Percentiles rank a stretch among this genome's conserved stretches.
Evolutionary conservation across 495 filamentous ascomycete species (phyloP).

Genomic region (Hypoxylon fragiforme): DNA sequence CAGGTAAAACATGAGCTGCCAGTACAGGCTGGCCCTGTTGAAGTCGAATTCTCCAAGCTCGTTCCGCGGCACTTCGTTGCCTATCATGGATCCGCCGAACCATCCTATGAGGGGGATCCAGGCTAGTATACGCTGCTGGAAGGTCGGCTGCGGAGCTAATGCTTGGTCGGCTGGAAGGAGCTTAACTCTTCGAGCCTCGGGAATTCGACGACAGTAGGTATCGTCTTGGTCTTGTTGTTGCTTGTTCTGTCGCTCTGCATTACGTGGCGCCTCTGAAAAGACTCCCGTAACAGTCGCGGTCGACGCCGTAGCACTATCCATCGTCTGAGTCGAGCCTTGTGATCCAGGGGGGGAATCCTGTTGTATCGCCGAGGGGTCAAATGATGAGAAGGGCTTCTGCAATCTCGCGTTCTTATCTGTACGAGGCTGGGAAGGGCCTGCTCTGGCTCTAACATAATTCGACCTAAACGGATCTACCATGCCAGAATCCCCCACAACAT

Average conservation of each 20-base stretch:
- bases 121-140: slow-evolving; percentile 61
- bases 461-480: slow-evolving; percentile 27
- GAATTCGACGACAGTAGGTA: slow-evolving; percentile 47
- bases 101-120: slow-evolving; percentile 67
- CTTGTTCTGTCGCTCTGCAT: slow-evolving; percentile 19
- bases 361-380: not conserved
- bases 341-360: slow-evolving; percentile 43
- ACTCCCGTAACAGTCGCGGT: slow-evolving; percentile 64
- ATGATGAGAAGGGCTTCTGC: not conserved
- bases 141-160: slow-evolving; percentile 64
- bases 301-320: slow-evolving; percentile 56
- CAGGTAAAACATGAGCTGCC: slow-evolving; percentile 62
- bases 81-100: slow-evolving; percentile 80
- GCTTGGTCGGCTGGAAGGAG: slow-evolving; percentile 63
- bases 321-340: slow-evolving; percentile 50
- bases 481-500: slow-evolving; percentile 43
- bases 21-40: slow-evolving; percentile 74
- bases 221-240: slow-evolving; percentile 15
- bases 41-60: slow-evolving; percentile 84
- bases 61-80: slow-evolving; percentile 71
- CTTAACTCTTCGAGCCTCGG: slow-evolving; percentile 52
- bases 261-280: slow-evolving; percentile 18
- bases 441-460: slow-evolving; percentile 5
- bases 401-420: slow-evolving; percentile 7
- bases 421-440: slow-evolving; percentile 22